phyloP scores from a whole-genome alignment of 2,329 filamentous ascomycete genomes.

The Fusarium sororula region DNA sequence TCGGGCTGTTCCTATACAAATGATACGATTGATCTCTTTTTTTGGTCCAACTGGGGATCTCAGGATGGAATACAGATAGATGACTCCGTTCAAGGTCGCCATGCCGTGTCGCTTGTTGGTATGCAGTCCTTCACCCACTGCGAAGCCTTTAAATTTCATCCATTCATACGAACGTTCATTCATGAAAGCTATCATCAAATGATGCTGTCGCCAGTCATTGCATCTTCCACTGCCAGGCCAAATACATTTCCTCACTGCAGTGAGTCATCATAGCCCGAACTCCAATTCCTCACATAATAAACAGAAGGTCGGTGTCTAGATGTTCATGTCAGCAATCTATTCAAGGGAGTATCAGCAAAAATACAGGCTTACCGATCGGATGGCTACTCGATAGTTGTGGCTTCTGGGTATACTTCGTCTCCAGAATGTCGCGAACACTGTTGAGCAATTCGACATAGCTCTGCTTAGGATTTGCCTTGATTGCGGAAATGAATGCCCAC shows the following conservation, averaged over 20 bases:
- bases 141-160: background rate
- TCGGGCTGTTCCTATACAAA: conserved; percentile 52
- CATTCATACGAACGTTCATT: background rate
- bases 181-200: background rate
- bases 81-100: background rate
- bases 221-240: background rate
- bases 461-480: conserved; percentile 94
- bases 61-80: too few relatives aligned
- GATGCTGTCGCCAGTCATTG: background rate
- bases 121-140: background rate
- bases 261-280: conserved; percentile 61
- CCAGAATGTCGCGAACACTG: conserved; percentile 89
- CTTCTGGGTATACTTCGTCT: conserved; percentile 90
- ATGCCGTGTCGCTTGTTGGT: background rate
- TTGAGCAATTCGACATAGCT: conserved; percentile 96
- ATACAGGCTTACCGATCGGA: conserved; percentile 79
- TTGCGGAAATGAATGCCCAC: conserved; percentile 90
- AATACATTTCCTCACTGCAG: conserved; percentile 35
- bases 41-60: background rate
- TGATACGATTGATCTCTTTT: conserved; percentile 24
- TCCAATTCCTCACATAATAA: conserved; percentile 65
- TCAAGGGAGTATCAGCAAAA: rapidly evolving
- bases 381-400: conserved; percentile 97
- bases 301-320: conserved; percentile 71
- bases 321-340: conserved; percentile 11